A percentile compares a stretch with the other conserved stretches of the same genome.
Evolutionary conservation across 805 yeast genomes (phyloP).

Genomic region (Candida hispaniensis): DNA sequence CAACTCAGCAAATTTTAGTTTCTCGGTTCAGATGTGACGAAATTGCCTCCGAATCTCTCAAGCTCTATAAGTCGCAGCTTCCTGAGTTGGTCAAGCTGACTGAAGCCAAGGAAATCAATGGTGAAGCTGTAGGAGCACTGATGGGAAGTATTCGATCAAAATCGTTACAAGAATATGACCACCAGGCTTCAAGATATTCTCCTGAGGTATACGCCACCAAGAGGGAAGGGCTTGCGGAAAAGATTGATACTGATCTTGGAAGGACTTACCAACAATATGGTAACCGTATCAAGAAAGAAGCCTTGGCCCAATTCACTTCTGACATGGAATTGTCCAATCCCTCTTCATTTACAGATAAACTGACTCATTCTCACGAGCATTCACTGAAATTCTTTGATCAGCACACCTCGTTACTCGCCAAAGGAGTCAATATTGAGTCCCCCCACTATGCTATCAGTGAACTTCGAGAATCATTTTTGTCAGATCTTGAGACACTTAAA

Average conservation of each 20-base stretch:
- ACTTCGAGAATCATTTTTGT: constrained; percentile 24
- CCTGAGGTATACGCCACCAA: constrained; percentile 56
- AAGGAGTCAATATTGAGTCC: constrained; percentile 23
- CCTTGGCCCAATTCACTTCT: constrained; percentile 6
- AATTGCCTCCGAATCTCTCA: constrained; percentile 47
- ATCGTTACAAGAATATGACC: constrained; percentile 48
- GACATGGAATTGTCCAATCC: constrained; percentile 19
- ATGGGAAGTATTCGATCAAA: constrained; percentile 37
- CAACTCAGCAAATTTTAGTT: constrained; percentile 91
- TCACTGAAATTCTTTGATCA: constrained; percentile 27
- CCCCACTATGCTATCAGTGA: constrained; percentile 23
- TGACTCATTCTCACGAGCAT: constrained; percentile 22
- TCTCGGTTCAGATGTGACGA: constrained; percentile 94
- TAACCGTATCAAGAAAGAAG: constrained; percentile 5
- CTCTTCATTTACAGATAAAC: constrained; percentile 24
- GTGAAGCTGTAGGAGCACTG: constrained; percentile 32
- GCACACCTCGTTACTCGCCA: constrained; percentile 30
- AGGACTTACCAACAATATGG: constrained; percentile 11
- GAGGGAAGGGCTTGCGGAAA: constrained; percentile 38
- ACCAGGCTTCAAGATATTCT: constrained; percentile 66
- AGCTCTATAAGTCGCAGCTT: constrained; percentile 34
- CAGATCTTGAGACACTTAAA: constrained; percentile 30
- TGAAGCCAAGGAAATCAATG: constrained; percentile 21
- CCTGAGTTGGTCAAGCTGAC: constrained; percentile 26
- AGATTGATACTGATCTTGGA: constrained; percentile 35